A percentile compares a stretch with the other conserved stretches of the same genome.
phyloP scores from a whole-genome alignment of 1,139 yeast species.

The Blastobotrys arbuscula region DNA sequence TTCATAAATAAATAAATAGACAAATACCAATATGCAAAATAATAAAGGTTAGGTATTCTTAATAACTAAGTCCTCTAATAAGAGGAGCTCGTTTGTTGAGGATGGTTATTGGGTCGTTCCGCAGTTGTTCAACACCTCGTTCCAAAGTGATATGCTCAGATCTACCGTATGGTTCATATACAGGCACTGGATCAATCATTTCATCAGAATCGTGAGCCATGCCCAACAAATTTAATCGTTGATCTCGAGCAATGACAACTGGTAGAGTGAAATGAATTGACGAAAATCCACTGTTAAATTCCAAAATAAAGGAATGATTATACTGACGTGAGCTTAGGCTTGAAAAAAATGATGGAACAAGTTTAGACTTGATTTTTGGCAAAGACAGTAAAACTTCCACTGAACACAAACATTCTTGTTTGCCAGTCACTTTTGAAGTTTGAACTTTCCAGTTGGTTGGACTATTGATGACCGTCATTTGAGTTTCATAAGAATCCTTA shows the following conservation, averaged over 20 bases:
- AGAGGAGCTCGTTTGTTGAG: neutral
- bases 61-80: neutral
- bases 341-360: conserved; percentile 25
- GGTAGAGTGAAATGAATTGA: conserved; percentile 10
- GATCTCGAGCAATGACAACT: conserved; percentile 12
- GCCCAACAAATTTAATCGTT: conserved; percentile 3
- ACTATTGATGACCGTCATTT: neutral
- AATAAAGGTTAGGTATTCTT: no score
- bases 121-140: conserved; percentile 6
- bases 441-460: conserved; percentile 7
- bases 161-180: conserved; percentile 6
- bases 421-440: neutral
- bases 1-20: neutral
- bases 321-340: conserved; percentile 28
- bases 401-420: neutral
- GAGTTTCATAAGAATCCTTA: conserved; percentile 10
- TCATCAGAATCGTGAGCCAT: conserved; percentile 1
- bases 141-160: conserved; percentile 9
- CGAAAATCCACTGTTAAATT: conserved; percentile 3
- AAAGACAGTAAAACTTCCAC: conserved; percentile 1
- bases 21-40: neutral
- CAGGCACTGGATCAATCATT: conserved; percentile 9
- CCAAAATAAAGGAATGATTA: conserved; percentile 14
- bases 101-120: neutral
- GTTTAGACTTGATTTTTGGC: conserved; percentile 13